Evolutionary conservation across 2,329 filamentous ascomycete species (phyloP).

Genomic region (Diaporthe vexans): DNA sequence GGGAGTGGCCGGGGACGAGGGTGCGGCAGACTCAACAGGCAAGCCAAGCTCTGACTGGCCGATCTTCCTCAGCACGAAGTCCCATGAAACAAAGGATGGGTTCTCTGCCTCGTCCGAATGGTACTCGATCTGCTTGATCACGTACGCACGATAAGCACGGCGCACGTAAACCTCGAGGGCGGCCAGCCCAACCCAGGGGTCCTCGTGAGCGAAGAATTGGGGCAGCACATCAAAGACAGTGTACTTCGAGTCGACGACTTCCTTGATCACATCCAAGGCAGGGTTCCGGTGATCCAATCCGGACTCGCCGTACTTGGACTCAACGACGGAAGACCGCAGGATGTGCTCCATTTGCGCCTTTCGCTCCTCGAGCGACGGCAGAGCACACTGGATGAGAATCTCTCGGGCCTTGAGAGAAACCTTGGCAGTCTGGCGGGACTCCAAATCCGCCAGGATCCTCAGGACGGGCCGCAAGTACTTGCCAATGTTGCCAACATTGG

Average conservation of each 20-base stretch:
- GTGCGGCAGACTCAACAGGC: conserved; percentile 82
- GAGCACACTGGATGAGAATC: conserved; percentile 95
- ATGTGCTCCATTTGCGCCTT: conserved; percentile 99
- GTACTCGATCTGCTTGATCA: conserved; percentile 90
- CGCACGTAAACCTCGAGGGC: conserved; percentile 97
- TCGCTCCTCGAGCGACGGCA: conserved; percentile 96
- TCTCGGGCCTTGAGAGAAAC: conserved; percentile 97
- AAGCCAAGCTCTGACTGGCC: conserved; percentile 92
- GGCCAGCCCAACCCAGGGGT: conserved; percentile 93
- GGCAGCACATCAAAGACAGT: conserved; percentile 97
- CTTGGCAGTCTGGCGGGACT: conserved; percentile 89
- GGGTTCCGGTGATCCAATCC: conserved; percentile 97
- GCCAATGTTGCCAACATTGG: conserved; percentile 86
- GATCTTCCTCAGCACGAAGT: conserved; percentile 94
- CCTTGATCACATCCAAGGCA: conserved; percentile 90
- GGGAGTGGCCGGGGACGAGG: conserved; percentile 83
- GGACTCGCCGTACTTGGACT: conserved; percentile 97
- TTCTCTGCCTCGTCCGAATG: conserved; percentile 78
- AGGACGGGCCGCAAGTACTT: conserved; percentile 89
- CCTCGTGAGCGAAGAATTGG: conserved; percentile 93
- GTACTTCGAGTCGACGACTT: conserved; percentile 98
- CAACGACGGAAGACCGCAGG: conserved; percentile 91
- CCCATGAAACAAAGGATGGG: conserved; percentile 90
- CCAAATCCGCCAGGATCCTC: conserved; percentile 89
- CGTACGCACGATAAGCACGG: conserved; percentile 96